phyloP scores from a whole-genome alignment of 2,329 filamentous ascomycete genomes.

The Diaporthe sp. region DNA sequence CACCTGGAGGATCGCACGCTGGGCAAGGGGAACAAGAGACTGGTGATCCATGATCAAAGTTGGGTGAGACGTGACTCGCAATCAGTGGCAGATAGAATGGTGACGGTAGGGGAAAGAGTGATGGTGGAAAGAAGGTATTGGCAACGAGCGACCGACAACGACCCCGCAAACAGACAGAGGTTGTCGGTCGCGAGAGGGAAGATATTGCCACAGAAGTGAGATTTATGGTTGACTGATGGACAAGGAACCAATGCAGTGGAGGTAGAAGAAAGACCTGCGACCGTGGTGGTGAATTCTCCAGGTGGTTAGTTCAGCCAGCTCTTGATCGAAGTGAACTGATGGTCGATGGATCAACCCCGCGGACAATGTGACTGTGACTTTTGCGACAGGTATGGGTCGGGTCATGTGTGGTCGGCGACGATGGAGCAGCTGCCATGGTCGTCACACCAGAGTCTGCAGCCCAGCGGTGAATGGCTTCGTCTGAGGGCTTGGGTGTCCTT shows the following conservation, averaged over 20 bases:
- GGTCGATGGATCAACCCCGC: neutral
- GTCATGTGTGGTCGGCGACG: neutral
- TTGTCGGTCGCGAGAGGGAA: neutral
- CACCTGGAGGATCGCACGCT: neutral
- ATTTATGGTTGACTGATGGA: neutral
- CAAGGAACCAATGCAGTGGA: neutral
- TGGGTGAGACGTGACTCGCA: neutral
- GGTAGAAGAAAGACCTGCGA: neutral
- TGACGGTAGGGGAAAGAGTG: neutral
- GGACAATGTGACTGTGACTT: neutral
- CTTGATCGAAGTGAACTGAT: neutral
- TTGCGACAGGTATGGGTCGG: neutral
- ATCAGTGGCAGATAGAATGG: neutral
- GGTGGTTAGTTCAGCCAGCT: neutral
- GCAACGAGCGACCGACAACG: neutral
- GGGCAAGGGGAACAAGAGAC: neutral
- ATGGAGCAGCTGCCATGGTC: neutral
- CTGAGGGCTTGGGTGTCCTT: neutral
- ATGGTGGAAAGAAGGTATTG: no score
- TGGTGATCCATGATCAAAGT: neutral
- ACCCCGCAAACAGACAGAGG: neutral
- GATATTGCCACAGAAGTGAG: neutral
- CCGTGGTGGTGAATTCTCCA: neutral
- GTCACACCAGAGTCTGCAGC: neutral
- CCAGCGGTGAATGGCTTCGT: no score